Evolutionary conservation across 1,284 basidiomycete species (phyloP).

Genomic region (Leccinum griseonigrum): DNA sequence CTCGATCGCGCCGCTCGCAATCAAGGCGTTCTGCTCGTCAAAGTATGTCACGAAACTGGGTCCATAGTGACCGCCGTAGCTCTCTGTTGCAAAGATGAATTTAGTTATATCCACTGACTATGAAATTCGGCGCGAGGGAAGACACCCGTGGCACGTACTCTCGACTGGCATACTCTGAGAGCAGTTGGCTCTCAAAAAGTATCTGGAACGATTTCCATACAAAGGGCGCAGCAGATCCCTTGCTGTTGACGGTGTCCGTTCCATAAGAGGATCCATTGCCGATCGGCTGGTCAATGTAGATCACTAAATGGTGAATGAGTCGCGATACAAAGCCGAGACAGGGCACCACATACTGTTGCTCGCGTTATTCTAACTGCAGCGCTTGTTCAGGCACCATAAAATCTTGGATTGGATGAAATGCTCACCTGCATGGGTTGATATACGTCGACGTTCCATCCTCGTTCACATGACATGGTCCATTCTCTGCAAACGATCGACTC

Average conservation of each 20-base stretch:
- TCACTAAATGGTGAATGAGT: conserved; percentile 40
- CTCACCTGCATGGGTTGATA: conserved; percentile 33
- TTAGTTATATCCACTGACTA: conserved; percentile 28
- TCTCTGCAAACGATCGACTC: conserved; percentile 14
- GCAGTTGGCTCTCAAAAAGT: conserved; percentile 60
- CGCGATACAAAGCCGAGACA: background rate
- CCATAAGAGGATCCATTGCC: conserved; percentile 68
- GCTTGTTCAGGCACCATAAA: background rate
- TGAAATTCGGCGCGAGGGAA: background rate
- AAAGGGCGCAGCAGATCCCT: conserved; percentile 43
- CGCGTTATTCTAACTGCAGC: conserved; percentile 62
- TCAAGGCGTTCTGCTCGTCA: no score
- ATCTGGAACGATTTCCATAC: conserved; percentile 68
- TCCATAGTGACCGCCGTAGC: no score
- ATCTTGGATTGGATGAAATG: background rate
- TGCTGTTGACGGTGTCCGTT: conserved; percentile 53
- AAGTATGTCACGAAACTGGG: no score
- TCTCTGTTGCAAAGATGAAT: conserved; percentile 62
- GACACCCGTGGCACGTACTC: conserved; percentile 40
- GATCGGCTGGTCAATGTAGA: conserved; percentile 77
- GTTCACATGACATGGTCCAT: conserved; percentile 26
- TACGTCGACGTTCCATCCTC: conserved; percentile 14
- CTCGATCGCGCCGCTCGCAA: no score
- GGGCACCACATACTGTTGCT: conserved; percentile 50
- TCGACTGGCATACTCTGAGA: conserved; percentile 54